A percentile compares a stretch with the other conserved stretches of the same genome.
These are phyloP conservation scores for Nothophoma quercina DNA, from an alignment of 2,329 filamentous ascomycete genomes.

Conservation along the genomic window DNA sequence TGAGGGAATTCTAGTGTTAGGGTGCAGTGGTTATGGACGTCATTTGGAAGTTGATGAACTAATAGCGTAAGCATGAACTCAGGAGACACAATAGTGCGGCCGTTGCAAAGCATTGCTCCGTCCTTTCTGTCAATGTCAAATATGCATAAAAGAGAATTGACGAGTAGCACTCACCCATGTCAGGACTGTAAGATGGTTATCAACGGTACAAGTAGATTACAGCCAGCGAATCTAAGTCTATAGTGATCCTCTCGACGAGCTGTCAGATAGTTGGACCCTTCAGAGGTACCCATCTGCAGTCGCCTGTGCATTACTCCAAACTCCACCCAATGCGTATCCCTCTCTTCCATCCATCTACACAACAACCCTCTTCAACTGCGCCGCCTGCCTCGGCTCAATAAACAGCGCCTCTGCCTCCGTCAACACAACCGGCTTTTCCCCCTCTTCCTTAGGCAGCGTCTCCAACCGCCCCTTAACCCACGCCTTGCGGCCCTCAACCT, in stretches of 20 bases:
- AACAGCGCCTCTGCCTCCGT: constrained; percentile 88
- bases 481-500: constrained; percentile 90
- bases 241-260: background rate
- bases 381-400: constrained; percentile 84
- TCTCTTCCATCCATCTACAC: background rate
- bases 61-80: background rate
- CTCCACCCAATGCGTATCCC: constrained; percentile 8
- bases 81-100: background rate
- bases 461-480: constrained; percentile 92
- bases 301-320: background rate
- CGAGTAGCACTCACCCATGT: no score
- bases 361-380: constrained; percentile 49
- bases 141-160: background rate
- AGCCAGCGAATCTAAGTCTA: background rate
- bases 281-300: background rate
- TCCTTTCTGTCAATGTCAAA: background rate
- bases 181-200: no score
- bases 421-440: constrained; percentile 67
- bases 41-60: background rate
- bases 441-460: constrained; percentile 77
- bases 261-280: no score
- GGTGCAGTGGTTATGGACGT: background rate
- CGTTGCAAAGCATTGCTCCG: background rate
- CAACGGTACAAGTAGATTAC: background rate
- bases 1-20: background rate